A percentile compares a stretch with the other conserved stretches of the same genome.
Conservation (phyloP, 179 eudicot genomes). For the Beta macrorhiza region DNA sequence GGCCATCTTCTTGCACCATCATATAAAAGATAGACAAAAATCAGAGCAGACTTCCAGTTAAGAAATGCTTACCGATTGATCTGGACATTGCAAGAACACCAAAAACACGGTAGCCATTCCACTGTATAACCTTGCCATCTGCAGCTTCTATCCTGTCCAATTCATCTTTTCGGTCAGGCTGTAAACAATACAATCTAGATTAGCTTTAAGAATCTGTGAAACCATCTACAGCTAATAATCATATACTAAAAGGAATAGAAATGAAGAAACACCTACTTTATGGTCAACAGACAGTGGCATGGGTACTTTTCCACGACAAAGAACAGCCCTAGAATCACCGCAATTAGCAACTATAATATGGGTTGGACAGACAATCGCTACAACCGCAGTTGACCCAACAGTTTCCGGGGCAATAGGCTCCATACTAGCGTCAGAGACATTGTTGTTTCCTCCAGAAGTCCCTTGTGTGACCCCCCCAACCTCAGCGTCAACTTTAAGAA, state of each 20-base stretch:
- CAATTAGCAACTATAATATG: conserved; percentile 58
- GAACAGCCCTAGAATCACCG: conserved; percentile 76
- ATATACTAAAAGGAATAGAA: neutral
- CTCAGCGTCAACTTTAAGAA: conserved; percentile 56
- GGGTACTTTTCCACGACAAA: conserved; percentile 60
- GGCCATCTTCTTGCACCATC: neutral
- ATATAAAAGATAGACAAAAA: neutral
- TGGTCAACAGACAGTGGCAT: conserved; percentile 63
- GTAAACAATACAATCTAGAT: conserved; percentile 21
- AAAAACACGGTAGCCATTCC: conserved; percentile 84
- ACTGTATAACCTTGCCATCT: conserved; percentile 76
- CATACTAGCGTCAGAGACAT: conserved; percentile 32
- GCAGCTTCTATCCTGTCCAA: conserved; percentile 74
- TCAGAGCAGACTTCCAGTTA: conserved; percentile 9
- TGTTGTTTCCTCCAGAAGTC: conserved; percentile 23
- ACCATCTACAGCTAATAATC: neutral
- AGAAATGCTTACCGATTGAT: conserved; percentile 60
- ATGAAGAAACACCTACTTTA: conserved; percentile 44
- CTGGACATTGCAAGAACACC: conserved; percentile 92
- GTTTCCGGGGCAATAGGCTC: conserved; percentile 67
- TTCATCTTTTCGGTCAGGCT: conserved; percentile 90
- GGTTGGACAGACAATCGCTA: conserved; percentile 55
- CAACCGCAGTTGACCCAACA: conserved; percentile 77
- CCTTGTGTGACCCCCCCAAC: conserved; percentile 40
- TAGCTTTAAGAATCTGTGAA: conserved; percentile 21